A percentile compares a stretch with the other conserved stretches of the same genome.
These are phyloP conservation scores for Heterobasidion irregulare DNA, from an alignment of 1,284 basidiomycete species.

Conservation along the genomic window DNA sequence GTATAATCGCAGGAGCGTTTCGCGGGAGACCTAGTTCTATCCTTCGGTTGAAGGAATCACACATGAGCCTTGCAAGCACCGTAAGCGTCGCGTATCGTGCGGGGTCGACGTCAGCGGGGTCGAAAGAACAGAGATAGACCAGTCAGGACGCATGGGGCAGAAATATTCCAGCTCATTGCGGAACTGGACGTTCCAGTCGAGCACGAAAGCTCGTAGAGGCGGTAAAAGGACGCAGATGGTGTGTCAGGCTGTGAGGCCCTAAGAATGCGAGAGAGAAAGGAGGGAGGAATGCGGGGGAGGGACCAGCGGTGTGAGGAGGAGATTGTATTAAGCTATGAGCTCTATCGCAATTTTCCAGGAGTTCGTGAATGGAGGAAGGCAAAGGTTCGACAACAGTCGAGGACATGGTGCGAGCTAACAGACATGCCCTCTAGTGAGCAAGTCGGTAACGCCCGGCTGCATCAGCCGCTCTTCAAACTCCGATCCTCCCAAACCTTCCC, in stretches of 20 bases:
- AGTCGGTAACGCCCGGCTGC: not conserved
- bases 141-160: not conserved
- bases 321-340: not conserved
- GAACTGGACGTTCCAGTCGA: not conserved
- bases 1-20: not conserved
- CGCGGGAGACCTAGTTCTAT: not conserved
- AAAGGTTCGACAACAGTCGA: too few species aligned
- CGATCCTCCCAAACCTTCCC: not conserved
- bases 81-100: not conserved
- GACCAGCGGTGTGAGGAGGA: not conserved
- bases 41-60: not conserved
- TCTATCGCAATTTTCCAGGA: not conserved
- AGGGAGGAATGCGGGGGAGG: not conserved
- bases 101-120: not conserved
- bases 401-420: too few species aligned
- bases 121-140: not conserved
- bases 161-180: not conserved
- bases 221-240: not conserved
- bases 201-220: not conserved
- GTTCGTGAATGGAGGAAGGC: too few species aligned
- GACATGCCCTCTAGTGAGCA: too few species aligned
- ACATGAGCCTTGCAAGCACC: not conserved
- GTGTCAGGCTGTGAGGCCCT: not conserved
- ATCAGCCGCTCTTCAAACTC: not conserved
- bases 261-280: not conserved